Evolutionary conservation across 495 filamentous ascomycete genomes (phyloP).

Genomic region (Xylaria longipes): DNA sequence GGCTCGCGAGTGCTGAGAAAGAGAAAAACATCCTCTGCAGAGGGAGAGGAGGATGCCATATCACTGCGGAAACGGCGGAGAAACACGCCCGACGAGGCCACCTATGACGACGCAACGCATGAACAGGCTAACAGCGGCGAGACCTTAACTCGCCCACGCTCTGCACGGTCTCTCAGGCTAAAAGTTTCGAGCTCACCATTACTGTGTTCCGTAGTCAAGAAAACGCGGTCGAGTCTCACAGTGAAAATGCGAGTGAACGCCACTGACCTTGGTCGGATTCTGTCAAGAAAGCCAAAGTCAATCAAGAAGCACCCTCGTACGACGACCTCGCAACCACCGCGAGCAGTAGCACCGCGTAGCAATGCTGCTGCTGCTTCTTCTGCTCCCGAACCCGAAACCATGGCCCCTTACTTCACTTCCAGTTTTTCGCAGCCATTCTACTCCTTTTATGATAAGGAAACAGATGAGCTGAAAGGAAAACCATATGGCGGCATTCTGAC

Average conservation of each 20-base stretch:
- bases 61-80: slow-evolving; percentile 54
- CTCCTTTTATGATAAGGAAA: slow-evolving; percentile 83
- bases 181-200: slow-evolving; percentile 38
- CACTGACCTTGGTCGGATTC: slow-evolving; percentile 63
- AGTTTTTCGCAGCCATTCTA: slow-evolving; percentile 73
- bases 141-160: slow-evolving; percentile 42
- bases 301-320: slow-evolving; percentile 53
- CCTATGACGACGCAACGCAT: slow-evolving; percentile 35
- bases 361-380: slow-evolving; percentile 39
- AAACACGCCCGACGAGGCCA: slow-evolving; percentile 46
- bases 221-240: slow-evolving; percentile 43
- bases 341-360: slow-evolving; percentile 28
- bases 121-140: slow-evolving; percentile 38
- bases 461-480: slow-evolving; percentile 87
- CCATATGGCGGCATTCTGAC: slow-evolving; percentile 94
- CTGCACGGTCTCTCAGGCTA: slow-evolving; percentile 48
- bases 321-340: background rate
- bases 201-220: slow-evolving; percentile 44
- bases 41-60: slow-evolving; percentile 50
- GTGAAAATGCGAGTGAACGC: slow-evolving; percentile 64
- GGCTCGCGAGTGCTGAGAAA: slow-evolving; percentile 87
- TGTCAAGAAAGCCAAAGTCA: slow-evolving; percentile 53
- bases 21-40: slow-evolving; percentile 70
- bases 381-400: slow-evolving; percentile 45
- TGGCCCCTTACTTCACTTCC: slow-evolving; percentile 60